Percentiles rank a stretch among this genome's conserved stretches.
phyloP scores from a whole-genome alignment of 345 rosid genomes.

The Raphanus raphanistrum region DNA sequence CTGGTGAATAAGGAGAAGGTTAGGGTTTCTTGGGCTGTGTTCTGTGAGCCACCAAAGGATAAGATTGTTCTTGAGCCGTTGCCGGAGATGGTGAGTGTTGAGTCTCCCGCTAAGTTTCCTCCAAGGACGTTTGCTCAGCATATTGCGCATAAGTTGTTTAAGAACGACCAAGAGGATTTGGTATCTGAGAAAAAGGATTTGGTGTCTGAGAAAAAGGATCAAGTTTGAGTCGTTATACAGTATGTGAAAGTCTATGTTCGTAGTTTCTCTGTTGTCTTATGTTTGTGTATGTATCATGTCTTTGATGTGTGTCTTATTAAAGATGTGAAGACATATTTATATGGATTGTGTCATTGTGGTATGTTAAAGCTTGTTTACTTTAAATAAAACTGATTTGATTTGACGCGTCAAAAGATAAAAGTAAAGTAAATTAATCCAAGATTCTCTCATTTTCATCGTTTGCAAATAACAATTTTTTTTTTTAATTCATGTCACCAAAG shows the following conservation, averaged over 20 bases:
- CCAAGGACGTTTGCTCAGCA: slow-evolving; percentile 93
- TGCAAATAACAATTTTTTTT: background rate
- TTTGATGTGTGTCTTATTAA: background rate
- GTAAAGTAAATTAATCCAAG: background rate
- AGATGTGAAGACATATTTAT: background rate
- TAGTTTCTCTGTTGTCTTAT: background rate
- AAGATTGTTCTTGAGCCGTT: slow-evolving; percentile 85
- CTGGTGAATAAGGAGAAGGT: slow-evolving; percentile 94
- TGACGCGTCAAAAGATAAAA: background rate
- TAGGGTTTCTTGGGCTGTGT: slow-evolving; percentile 95
- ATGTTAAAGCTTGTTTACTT: background rate
- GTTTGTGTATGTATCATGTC: background rate
- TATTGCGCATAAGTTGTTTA: slow-evolving; percentile 75
- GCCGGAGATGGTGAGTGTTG: slow-evolving; percentile 61
- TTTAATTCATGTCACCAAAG: background rate
- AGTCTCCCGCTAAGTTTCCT: slow-evolving; percentile 75
- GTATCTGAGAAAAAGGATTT: slow-evolving; percentile 24
- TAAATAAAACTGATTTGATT: slow-evolving; percentile 5
- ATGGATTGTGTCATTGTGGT: background rate
- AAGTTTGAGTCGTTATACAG: background rate
- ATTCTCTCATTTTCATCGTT: slow-evolving; percentile 6
- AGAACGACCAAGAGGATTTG: slow-evolving; percentile 53
- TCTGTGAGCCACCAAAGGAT: slow-evolving; percentile 95
- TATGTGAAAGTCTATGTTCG: background rate
- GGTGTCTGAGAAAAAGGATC: slow-evolving; percentile 22